phyloP scores from a whole-genome alignment of 495 filamentous ascomycete species.

The Opeltia flavorubescens region DNA sequence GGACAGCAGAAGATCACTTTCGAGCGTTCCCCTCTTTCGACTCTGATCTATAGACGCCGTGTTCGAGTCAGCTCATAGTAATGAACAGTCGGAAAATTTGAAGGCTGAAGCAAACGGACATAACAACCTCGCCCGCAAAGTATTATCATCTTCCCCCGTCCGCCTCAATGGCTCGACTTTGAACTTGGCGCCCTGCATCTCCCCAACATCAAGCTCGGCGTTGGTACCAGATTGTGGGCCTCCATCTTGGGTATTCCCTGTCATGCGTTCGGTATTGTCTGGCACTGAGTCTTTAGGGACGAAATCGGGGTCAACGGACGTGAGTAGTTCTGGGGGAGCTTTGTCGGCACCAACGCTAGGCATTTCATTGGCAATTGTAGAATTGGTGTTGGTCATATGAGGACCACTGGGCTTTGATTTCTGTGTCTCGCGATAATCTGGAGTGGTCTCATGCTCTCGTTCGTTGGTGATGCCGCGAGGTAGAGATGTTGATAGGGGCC shows the following conservation, averaged over 20 bases:
- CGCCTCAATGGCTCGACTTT: slow-evolving; percentile 78
- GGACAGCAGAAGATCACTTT: slow-evolving; percentile 87
- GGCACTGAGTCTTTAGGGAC: slow-evolving; percentile 43
- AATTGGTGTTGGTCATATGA: slow-evolving; percentile 47
- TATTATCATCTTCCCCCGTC: slow-evolving; percentile 62
- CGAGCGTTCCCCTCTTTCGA: slow-evolving; percentile 90
- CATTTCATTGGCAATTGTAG: slow-evolving; percentile 48
- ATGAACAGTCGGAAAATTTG: background rate
- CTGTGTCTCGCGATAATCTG: slow-evolving; percentile 38
- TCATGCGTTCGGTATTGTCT: slow-evolving; percentile 48
- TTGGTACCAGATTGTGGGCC: slow-evolving; percentile 30
- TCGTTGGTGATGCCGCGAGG: slow-evolving; percentile 10
- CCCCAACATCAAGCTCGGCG: slow-evolving; percentile 75
- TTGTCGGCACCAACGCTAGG: slow-evolving; percentile 41
- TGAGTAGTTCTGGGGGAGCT: slow-evolving; percentile 47
- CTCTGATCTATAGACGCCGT: slow-evolving; percentile 57
- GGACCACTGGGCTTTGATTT: slow-evolving; percentile 43
- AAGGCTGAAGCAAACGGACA: slow-evolving; percentile 48
- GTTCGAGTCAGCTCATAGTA: slow-evolving; percentile 5
- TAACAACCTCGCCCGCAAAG: slow-evolving; percentile 77
- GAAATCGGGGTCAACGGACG: slow-evolving; percentile 40
- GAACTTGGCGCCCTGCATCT: slow-evolving; percentile 79
- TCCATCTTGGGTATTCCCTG: slow-evolving; percentile 41
- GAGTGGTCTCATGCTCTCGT: slow-evolving; percentile 22
- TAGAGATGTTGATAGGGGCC: slow-evolving; percentile 10